phyloP scores from a whole-genome alignment of 2,329 filamentous ascomycete species.

The Fusarium sp. region DNA sequence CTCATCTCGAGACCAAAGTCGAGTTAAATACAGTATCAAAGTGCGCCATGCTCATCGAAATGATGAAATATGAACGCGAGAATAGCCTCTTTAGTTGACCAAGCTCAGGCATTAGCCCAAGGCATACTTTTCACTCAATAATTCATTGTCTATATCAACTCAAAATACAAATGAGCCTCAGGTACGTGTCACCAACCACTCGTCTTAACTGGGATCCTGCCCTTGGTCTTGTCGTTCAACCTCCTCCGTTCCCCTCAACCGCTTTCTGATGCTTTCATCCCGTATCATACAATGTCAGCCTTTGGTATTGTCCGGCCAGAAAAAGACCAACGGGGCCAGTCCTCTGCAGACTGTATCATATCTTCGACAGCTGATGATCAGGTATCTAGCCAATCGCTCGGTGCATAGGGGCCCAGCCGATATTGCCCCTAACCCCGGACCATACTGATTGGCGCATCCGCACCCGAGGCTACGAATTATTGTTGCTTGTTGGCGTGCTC shows the following conservation, averaged over 20 bases:
- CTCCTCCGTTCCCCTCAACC: no score
- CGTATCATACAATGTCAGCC: rapidly evolving
- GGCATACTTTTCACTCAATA: rapidly evolving
- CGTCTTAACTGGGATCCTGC: background rate
- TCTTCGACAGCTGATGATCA: background rate
- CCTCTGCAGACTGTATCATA: rapidly evolving
- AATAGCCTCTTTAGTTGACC: background rate
- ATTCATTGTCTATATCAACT: rapidly evolving
- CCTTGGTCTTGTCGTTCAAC: background rate
- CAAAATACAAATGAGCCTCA: no score
- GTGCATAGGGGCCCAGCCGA: background rate
- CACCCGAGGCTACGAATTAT: background rate
- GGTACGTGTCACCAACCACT: rapidly evolving
- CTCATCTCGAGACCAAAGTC: no score
- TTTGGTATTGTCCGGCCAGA: background rate
- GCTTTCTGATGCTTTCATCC: background rate
- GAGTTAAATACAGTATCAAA: no score
- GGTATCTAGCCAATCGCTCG: background rate
- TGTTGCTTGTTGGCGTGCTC: background rate
- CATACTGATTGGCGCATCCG: background rate
- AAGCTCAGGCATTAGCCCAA: background rate
- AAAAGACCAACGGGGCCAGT: rapidly evolving
- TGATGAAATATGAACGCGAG: no score
- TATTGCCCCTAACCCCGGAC: background rate
- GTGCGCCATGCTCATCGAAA: background rate